Percentiles rank a stretch among this genome's conserved stretches.
These are phyloP conservation scores for Rhizopogon sp. DNA, from an alignment of 768 basidiomycete genomes.

Conservation along the genomic window DNA sequence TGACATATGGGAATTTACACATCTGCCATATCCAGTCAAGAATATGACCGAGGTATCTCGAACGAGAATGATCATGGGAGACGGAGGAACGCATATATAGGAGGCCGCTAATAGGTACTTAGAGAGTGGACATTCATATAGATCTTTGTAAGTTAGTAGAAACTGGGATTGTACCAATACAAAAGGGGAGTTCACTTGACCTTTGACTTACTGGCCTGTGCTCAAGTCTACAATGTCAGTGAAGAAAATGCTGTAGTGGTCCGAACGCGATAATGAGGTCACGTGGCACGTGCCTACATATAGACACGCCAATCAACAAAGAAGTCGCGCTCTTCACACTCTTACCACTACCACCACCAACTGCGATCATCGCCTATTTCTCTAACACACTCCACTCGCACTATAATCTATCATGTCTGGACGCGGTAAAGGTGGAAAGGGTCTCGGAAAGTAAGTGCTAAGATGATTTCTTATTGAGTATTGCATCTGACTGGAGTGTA, in stretches of 20 bases:
- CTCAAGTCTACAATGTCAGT: background rate
- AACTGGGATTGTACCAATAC: background rate
- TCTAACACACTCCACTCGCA: slow-evolving; percentile 7
- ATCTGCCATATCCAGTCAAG: background rate
- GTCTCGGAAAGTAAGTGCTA: slow-evolving; percentile 35
- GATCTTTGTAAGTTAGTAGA: background rate
- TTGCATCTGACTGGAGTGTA: slow-evolving; percentile 11
- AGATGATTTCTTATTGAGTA: background rate
- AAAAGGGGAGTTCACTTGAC: too few species aligned
- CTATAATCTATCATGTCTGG: slow-evolving; percentile 34
- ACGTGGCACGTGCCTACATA: slow-evolving; percentile 24
- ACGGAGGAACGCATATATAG: background rate
- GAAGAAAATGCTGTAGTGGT: background rate
- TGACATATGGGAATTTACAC: background rate
- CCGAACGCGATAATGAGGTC: slow-evolving; percentile 2
- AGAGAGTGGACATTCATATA: background rate
- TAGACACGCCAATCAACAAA: slow-evolving; percentile 26
- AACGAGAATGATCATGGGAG: background rate
- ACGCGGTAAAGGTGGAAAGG: slow-evolving; percentile 48
- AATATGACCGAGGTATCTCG: background rate
- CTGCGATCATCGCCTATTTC: background rate
- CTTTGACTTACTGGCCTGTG: background rate
- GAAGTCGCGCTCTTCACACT: slow-evolving; percentile 18
- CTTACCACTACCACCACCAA: slow-evolving; percentile 21
- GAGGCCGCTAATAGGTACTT: background rate